phyloP scores from a whole-genome alignment of 192 early-diverging fungal species.

The Thamnidium elegans region DNA sequence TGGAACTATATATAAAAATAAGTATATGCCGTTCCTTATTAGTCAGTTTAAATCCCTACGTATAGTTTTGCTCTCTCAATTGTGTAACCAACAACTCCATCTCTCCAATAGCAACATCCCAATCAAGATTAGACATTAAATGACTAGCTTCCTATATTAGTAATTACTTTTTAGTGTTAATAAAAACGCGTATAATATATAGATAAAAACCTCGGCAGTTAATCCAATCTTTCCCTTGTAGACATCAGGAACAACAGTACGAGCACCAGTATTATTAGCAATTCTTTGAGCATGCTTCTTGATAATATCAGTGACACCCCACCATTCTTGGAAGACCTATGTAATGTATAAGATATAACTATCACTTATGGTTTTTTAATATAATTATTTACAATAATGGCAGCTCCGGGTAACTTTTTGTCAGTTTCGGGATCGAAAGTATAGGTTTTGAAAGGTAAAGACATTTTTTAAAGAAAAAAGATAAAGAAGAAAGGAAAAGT shows the following conservation, averaged over 20 bases:
- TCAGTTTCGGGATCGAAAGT: constrained; percentile 18
- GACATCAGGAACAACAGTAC: constrained; percentile 44
- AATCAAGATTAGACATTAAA: constrained; percentile 49
- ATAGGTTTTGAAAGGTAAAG: constrained; percentile 22
- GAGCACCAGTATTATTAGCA: constrained; percentile 40
- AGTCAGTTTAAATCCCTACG: constrained; percentile 11
- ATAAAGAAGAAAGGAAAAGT: neutral
- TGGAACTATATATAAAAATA: constrained; percentile 23
- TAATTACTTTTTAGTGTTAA: neutral
- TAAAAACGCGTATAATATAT: neutral
- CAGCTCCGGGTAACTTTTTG: constrained; percentile 11
- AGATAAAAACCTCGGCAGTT: constrained; percentile 30
- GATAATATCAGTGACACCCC: constrained; percentile 45
- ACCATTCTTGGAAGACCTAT: constrained; percentile 34
- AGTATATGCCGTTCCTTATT: neutral
- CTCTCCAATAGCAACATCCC: constrained; percentile 36
- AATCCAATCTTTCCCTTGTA: constrained; percentile 50
- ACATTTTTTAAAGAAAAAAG: constrained; percentile 2
- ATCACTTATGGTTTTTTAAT: neutral
- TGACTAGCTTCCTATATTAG: constrained; percentile 42
- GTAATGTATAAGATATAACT: neutral
- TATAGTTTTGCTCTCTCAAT: constrained; percentile 19
- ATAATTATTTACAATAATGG: constrained; percentile 22
- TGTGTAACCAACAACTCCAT: constrained; percentile 15
- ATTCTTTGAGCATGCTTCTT: constrained; percentile 46